Conservation (phyloP, 106 monocot species). For the Cymbidium sinense region DNA sequence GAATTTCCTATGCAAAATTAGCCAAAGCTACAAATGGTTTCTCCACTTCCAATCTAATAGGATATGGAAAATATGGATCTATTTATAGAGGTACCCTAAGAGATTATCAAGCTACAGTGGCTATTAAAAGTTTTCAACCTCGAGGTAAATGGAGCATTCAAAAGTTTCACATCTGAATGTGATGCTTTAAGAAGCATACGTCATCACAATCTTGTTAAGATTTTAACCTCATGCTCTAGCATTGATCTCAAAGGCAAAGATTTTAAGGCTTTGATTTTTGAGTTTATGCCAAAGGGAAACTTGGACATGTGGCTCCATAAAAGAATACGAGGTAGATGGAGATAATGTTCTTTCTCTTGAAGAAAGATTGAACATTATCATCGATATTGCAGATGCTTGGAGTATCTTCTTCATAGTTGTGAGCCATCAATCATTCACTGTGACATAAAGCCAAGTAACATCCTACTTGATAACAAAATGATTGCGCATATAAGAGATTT, state of each 20-base stretch:
- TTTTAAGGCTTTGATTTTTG: slow-evolving; percentile 5
- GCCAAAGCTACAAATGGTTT: too few species aligned
- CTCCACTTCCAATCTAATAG: not conserved
- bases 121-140: slow-evolving; percentile 4
- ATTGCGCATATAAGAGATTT: too few species aligned
- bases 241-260: not conserved
- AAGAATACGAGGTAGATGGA: too few species aligned
- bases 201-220: slow-evolving; percentile 2
- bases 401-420: too few species aligned
- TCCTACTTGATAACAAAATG: too few species aligned
- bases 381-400: slow-evolving; percentile 5
- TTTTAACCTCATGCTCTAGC: slow-evolving; percentile 2
- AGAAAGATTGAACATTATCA: slow-evolving; percentile 4
- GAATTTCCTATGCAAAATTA: too few species aligned
- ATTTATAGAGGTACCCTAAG: not conserved
- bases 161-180: slow-evolving; percentile 6
- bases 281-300: not conserved
- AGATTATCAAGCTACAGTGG: not conserved
- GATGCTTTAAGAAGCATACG: not conserved
- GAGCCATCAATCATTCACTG: too few species aligned
- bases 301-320: too few species aligned
- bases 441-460: too few species aligned
- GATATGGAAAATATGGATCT: not conserved
- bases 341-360: not conserved
- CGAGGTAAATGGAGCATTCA: not conserved